Percentiles rank a stretch among this genome's conserved stretches.
These are phyloP conservation scores for Neurospora crassa DNA, from an alignment of 2,329 filamentous ascomycete species.

Conservation along the genomic window DNA sequence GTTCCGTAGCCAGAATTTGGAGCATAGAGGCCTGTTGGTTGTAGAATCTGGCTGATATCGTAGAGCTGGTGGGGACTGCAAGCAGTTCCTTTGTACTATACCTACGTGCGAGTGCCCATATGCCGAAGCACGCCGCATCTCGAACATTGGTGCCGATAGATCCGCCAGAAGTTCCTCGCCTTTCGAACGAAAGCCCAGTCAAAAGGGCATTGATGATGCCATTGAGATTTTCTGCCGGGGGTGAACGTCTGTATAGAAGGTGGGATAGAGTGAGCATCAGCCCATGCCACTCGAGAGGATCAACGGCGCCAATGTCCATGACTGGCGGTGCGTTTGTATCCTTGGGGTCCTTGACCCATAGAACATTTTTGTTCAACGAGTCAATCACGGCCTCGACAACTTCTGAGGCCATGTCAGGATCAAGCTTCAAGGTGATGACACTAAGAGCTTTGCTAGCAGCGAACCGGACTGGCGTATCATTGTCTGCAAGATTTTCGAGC, in stretches of 20 bases:
- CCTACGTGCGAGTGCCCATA: conserved; percentile 84
- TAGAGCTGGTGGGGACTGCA: conserved; percentile 42
- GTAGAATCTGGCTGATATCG: conserved; percentile 28
- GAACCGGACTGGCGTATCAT: conserved; percentile 82
- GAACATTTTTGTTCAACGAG: conserved; percentile 49
- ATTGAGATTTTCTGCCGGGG: conserved; percentile 59
- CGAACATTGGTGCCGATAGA: conserved; percentile 84
- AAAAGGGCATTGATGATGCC: conserved; percentile 70
- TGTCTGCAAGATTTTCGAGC: conserved; percentile 69
- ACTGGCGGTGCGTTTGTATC: conserved; percentile 24
- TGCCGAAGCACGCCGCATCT: conserved; percentile 91
- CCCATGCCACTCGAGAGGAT: conserved; percentile 85
- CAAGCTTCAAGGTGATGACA: conserved; percentile 71
- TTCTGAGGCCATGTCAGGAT: conserved; percentile 71
- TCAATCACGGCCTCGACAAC: conserved; percentile 81
- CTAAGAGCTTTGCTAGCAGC: conserved; percentile 90
- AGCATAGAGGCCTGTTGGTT: conserved; percentile 42
- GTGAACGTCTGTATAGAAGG: conserved; percentile 74
- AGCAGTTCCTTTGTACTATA: conserved; percentile 75
- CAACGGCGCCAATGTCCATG: conserved; percentile 63
- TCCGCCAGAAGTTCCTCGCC: conserved; percentile 73
- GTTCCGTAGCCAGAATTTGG: conserved; percentile 70
- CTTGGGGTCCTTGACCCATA: conserved; percentile 36
- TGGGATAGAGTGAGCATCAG: conserved; percentile 81
- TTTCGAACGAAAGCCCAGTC: conserved; percentile 78